A percentile compares a stretch with the other conserved stretches of the same genome.
These are phyloP conservation scores for Metschnikowia proteae DNA, from an alignment of 805 yeast species.

Conservation along the genomic window DNA sequence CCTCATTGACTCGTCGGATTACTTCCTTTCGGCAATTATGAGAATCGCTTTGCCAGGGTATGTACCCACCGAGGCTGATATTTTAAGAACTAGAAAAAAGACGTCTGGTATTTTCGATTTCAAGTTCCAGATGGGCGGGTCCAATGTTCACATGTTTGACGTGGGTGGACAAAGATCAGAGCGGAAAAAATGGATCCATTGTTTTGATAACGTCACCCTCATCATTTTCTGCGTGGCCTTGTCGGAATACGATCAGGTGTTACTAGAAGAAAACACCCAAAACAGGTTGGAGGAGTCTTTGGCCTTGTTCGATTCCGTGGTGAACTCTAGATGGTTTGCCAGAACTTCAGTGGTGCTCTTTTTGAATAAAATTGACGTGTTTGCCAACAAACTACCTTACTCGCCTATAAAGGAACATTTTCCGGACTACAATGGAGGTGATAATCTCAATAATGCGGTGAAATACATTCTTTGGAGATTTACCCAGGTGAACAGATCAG, in stretches of 20 bases:
- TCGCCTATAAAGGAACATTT: conserved; percentile 80
- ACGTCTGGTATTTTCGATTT: conserved; percentile 91
- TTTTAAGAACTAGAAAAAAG: conserved; percentile 82
- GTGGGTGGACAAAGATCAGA: conserved; percentile 97
- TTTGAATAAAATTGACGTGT: conserved; percentile 85
- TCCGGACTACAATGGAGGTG: conserved; percentile 91
- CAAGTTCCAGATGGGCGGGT: conserved; percentile 66
- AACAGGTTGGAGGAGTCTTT: conserved; percentile 46
- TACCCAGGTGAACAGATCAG: conserved; percentile 77
- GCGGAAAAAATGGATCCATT: conserved; percentile 95
- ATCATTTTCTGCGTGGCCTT: conserved; percentile 89
- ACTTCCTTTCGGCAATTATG: conserved; percentile 65
- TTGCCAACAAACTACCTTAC: conserved; percentile 76
- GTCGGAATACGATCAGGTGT: conserved; percentile 84
- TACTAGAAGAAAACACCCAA: conserved; percentile 47
- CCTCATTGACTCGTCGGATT: conserved; percentile 78
- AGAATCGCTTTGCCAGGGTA: conserved; percentile 60
- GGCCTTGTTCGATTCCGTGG: conserved; percentile 82
- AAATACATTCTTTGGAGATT: conserved; percentile 90
- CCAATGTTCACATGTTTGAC: conserved; percentile 53
- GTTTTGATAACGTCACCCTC: conserved; percentile 88
- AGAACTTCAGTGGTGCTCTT: conserved; percentile 83
- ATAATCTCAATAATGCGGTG: conserved; percentile 84
- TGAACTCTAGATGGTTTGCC: conserved; percentile 89
- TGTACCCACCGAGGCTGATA: conserved; percentile 71